These are phyloP conservation scores for Pyrus bretschneideri DNA, from an alignment of 306 rosid genomes.

Conservation along the genomic window DNA sequence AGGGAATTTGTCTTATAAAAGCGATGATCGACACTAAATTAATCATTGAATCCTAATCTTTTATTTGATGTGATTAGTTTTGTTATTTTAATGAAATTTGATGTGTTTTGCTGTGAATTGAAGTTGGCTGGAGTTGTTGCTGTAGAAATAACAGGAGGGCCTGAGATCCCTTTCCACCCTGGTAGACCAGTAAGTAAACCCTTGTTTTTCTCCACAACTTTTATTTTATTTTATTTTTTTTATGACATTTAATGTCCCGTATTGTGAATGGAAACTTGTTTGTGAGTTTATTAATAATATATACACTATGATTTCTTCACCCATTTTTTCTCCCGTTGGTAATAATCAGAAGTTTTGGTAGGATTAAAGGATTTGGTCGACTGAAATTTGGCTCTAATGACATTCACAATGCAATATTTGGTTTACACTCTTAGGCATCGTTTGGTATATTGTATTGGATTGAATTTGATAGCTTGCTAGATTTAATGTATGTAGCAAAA, in stretches of 20 bases:
- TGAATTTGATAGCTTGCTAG: too few species aligned
- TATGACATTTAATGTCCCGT: neutral
- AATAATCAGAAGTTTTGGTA: neutral
- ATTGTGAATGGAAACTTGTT: neutral
- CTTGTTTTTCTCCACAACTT: neutral
- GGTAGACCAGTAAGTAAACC: conserved; percentile 39
- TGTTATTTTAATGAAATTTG: neutral
- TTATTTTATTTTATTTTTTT: too few species aligned
- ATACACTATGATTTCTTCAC: too few species aligned
- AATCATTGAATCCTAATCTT: too few species aligned
- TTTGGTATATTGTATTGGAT: too few species aligned
- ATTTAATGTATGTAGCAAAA: too few species aligned
- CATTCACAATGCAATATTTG: neutral
- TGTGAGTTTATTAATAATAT: too few species aligned
- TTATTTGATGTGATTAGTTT: too few species aligned
- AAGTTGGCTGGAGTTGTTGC: conserved; percentile 67
- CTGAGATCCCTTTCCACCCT: conserved; percentile 54
- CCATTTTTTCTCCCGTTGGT: too few species aligned
- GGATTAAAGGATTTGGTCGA: neutral
- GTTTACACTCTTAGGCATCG: neutral
- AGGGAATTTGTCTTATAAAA: too few species aligned
- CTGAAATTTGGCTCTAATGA: neutral
- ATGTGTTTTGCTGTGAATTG: neutral
- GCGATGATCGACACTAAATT: too few species aligned
- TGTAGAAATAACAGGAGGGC: conserved; percentile 61